Conservation (phyloP, 441 rosid genomes). For the Cnidoscolus chayamansa region DNA sequence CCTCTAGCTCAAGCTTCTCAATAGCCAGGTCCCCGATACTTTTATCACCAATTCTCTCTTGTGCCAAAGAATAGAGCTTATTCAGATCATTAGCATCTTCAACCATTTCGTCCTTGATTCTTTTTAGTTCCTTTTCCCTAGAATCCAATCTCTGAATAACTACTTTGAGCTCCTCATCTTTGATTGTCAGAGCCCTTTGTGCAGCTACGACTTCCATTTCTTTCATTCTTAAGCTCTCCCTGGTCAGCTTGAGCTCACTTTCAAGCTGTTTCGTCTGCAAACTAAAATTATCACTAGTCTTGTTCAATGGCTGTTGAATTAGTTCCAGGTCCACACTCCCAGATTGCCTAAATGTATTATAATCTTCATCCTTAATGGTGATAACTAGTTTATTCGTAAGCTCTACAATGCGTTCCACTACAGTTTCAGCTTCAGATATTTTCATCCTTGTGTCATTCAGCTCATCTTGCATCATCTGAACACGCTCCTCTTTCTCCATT, state of each 20-base stretch:
- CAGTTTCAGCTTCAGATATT: slow-evolving; percentile 62
- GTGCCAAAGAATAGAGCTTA: slow-evolving; percentile 57
- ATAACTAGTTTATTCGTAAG: slow-evolving; percentile 52
- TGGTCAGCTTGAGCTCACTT: slow-evolving; percentile 54
- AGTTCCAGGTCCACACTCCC: slow-evolving; percentile 26
- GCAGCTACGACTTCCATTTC: slow-evolving; percentile 65
- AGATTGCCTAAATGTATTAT: slow-evolving; percentile 20
- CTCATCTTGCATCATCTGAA: slow-evolving; percentile 49
- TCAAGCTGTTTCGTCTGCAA: slow-evolving; percentile 56
- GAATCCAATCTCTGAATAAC: slow-evolving; percentile 46
- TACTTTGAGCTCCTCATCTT: slow-evolving; percentile 60
- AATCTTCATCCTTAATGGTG: slow-evolving; percentile 40
- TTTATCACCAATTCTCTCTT: slow-evolving; percentile 60
- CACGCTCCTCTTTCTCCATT: slow-evolving; percentile 67
- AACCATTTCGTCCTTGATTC: slow-evolving; percentile 53
- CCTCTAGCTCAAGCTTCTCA: slow-evolving; percentile 79
- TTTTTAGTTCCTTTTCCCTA: slow-evolving; percentile 51
- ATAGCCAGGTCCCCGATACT: slow-evolving; percentile 62
- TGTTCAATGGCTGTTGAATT: slow-evolving; percentile 32
- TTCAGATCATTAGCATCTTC: slow-evolving; percentile 59
- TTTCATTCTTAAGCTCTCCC: slow-evolving; percentile 54
- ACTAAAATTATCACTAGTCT: slow-evolving; percentile 34
- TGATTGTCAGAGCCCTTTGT: slow-evolving; percentile 52
- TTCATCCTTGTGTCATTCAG: slow-evolving; percentile 47
- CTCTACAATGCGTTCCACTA: slow-evolving; percentile 56